phyloP scores from a whole-genome alignment of 2,329 filamentous ascomycete species.

The Fusarium nanum region DNA sequence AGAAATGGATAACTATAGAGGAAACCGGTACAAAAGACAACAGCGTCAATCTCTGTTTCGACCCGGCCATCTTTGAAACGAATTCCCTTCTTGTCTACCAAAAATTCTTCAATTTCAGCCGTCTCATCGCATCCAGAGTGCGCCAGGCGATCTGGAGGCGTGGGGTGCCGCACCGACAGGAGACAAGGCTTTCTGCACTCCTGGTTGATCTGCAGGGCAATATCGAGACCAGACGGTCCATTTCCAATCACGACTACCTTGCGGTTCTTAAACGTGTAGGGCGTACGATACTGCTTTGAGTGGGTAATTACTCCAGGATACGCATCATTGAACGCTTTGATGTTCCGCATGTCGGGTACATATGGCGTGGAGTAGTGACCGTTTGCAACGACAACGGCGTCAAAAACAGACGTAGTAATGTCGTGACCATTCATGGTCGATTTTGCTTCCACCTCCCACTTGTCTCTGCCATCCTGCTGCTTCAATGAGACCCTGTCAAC shows the following conservation, averaged over 20 bases:
- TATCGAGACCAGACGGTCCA: slow-evolving; percentile 85
- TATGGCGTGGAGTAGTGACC: slow-evolving; percentile 79
- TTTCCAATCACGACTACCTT: slow-evolving; percentile 89
- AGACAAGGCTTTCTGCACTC: slow-evolving; percentile 71
- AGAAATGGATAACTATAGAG: slow-evolving; percentile 86
- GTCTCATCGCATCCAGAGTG: slow-evolving; percentile 63
- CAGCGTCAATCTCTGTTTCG: slow-evolving; percentile 75
- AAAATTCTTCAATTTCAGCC: slow-evolving; percentile 68
- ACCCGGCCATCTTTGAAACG: slow-evolving; percentile 73
- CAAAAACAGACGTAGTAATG: slow-evolving; percentile 65
- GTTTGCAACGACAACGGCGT: slow-evolving; percentile 80
- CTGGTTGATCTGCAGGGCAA: slow-evolving; percentile 78
- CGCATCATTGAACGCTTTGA: slow-evolving; percentile 67
- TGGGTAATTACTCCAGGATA: slow-evolving; percentile 74
- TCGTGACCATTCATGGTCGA: slow-evolving; percentile 60
- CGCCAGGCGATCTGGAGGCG: slow-evolving; percentile 57
- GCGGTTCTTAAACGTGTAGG: slow-evolving; percentile 71
- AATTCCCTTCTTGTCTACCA: slow-evolving; percentile 67
- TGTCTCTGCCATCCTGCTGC: slow-evolving; percentile 50
- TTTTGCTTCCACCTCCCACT: slow-evolving; percentile 71
- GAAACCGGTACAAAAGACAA: slow-evolving; percentile 92
- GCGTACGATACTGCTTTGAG: slow-evolving; percentile 82
- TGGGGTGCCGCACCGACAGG: slow-evolving; percentile 69
- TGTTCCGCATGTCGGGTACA: slow-evolving; percentile 71
- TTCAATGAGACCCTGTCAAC: slow-evolving; percentile 68